Conservation (phyloP, 352 stramenopile species). For the Blastocystis sp. region DNA sequence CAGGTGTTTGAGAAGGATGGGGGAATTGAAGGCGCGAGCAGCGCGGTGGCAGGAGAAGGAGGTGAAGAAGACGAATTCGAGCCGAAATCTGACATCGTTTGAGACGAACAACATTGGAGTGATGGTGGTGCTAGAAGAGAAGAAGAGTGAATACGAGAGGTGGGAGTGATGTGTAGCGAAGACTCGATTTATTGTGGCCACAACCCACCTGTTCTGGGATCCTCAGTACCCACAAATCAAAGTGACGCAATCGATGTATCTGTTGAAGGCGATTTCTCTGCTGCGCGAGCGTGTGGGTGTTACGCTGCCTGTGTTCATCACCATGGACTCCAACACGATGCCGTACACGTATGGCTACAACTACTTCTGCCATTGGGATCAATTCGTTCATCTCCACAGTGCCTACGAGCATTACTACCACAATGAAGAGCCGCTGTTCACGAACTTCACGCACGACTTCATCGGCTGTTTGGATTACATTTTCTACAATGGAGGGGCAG, state of each 20-base stretch:
- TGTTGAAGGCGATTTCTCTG: neutral
- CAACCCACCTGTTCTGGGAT: neutral
- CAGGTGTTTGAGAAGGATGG: neutral
- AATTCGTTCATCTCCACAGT: neutral
- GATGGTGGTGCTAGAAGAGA: neutral
- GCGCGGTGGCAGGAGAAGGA: neutral
- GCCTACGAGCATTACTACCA: slow-evolving; percentile 11
- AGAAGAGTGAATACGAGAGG: neutral
- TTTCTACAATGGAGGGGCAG: neutral
- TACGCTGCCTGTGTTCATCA: neutral
- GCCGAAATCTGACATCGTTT: neutral
- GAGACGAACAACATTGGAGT: neutral
- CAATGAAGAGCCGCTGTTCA: slow-evolving; percentile 5
- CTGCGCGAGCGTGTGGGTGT: neutral
- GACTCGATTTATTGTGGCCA: neutral
- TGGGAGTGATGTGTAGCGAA: neutral
- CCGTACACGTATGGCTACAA: slow-evolving; percentile 24
- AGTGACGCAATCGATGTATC: neutral
- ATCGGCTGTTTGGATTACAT: slow-evolving; percentile 23
- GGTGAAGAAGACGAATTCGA: neutral
- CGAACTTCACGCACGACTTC: slow-evolving; percentile 8
- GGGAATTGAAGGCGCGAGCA: neutral
- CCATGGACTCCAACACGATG: slow-evolving; percentile 10
- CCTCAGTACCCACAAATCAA: neutral
- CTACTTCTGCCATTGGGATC: neutral